Base-by-base conservation (phyloP, 73 alveolate genomes). In the Paramecium sonneborni region DNA sequence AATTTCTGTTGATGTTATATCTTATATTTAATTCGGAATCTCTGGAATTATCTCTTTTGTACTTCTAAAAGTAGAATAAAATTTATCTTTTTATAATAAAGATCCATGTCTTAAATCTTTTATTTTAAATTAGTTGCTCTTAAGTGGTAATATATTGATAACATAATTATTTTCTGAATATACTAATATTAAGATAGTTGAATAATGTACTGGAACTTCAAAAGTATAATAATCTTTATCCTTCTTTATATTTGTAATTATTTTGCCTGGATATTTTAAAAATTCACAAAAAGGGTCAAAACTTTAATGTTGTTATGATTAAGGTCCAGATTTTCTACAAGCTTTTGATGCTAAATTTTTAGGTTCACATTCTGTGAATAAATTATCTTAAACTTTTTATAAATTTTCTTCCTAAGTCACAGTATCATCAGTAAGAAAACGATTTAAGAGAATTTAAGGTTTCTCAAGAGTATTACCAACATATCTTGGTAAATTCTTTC, bases 401-500 rank as follows among this genome's bases (percentile, higher is more conserved):
- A 92, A 58, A 91, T 92, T 39, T 94, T 97, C 99, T 52, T 90
- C 93, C 32, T 97, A 97, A 85, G 95, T 94, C 52, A 90, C 57
- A 68, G 99, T 96, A 28, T 55, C 94, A 46, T 86, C 52, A 46
- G 94, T 94, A 55, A 85, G 85, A 24, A 86, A 89, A 88, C 98
- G 94, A 69, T 97, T 97, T 79, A 97, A 90, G 6, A 97, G 76
- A 14, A 97, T 85, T 34, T 95, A 82, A 24, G 99, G 99, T 93
- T 96, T 93, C 26, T 96, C 99, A 6, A 97, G 96, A 8, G 99
- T 96, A 93, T 97, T 97, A 15, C 99, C 99, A 69, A 95, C 46
- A 67, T 48, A 92, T 70, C 95, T 94, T 52, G 95, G 96, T 46
- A 68, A 92, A 62, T 88, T 85, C 89, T 95, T 97, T 76, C 99